phyloP scores from a whole-genome alignment of 1,139 yeast genomes.

The Scheffersomyces illinoinensis region DNA sequence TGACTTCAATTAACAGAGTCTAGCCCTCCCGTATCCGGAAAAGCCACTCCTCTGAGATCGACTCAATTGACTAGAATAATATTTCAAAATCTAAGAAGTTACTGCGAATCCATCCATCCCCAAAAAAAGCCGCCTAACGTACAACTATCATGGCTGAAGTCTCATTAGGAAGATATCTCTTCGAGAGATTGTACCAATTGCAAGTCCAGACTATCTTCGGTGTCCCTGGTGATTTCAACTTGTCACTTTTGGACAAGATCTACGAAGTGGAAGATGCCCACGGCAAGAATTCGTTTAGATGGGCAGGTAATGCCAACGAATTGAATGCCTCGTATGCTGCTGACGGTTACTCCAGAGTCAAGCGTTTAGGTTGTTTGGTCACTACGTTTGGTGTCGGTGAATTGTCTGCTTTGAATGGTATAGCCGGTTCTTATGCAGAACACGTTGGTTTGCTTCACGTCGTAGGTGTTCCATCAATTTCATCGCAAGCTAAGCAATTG shows the following conservation, averaged over 20 bases:
- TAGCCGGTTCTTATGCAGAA: constrained; percentile 45
- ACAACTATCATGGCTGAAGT: constrained; percentile 32
- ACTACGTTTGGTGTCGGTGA: constrained; percentile 49
- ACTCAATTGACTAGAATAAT: background rate
- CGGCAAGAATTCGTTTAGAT: constrained; percentile 21
- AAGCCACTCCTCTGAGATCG: background rate
- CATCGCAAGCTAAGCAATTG: constrained; percentile 38
- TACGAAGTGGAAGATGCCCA: constrained; percentile 34
- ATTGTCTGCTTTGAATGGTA: constrained; percentile 40
- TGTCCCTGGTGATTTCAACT: constrained; percentile 45
- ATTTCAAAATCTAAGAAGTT: background rate
- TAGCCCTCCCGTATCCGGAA: background rate
- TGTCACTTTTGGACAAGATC: constrained; percentile 36
- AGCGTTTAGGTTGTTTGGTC: constrained; percentile 37
- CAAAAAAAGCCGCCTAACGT: background rate
- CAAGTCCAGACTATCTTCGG: constrained; percentile 43
- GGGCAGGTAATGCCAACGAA: constrained; percentile 48
- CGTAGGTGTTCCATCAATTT: constrained; percentile 42
- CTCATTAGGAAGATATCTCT: constrained; percentile 43
- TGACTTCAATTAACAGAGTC: background rate
- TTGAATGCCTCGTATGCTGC: constrained; percentile 47
- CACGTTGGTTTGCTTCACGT: constrained; percentile 43
- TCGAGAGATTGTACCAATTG: constrained; percentile 45
- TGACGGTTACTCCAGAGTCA: constrained; percentile 43
- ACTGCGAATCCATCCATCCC: background rate